These are phyloP conservation scores for Drosera capensis DNA, from an alignment of 148 eudicot genomes.

Conservation along the genomic window DNA sequence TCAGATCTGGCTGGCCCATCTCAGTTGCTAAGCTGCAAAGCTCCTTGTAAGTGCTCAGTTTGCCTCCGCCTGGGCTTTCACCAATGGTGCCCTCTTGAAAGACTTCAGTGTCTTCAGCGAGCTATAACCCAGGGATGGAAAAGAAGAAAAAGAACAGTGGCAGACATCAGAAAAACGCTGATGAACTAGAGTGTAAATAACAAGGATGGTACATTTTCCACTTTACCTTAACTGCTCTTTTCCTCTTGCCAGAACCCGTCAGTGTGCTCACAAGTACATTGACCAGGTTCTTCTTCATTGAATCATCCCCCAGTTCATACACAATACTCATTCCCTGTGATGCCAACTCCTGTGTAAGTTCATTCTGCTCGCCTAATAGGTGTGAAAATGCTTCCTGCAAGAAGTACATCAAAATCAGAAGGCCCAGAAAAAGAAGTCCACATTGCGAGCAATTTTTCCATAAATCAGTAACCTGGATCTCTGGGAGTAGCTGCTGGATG, in stretches of 20 bases:
- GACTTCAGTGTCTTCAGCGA: constrained; percentile 85
- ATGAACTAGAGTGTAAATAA: not conserved
- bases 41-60: constrained; percentile 88
- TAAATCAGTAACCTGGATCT: constrained; percentile 61
- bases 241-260: constrained; percentile 96
- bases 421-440: not conserved
- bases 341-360: constrained; percentile 89
- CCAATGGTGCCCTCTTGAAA: constrained; percentile 87
- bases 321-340: constrained; percentile 98
- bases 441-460: no score
- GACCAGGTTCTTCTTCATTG: constrained; percentile 76
- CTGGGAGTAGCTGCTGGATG: constrained; percentile 81
- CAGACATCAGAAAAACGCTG: constrained; percentile 1
- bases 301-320: constrained; percentile 79
- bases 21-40: constrained; percentile 89
- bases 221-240: constrained; percentile 80
- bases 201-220: not conserved
- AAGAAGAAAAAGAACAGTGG: constrained; percentile 1
- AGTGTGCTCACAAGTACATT: constrained; percentile 87
- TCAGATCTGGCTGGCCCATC: constrained; percentile 96
- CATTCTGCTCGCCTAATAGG: constrained; percentile 84
- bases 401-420: not conserved
- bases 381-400: constrained; percentile 90
- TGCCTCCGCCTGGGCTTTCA: constrained; percentile 78
- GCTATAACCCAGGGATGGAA: constrained; percentile 32